Base-by-base conservation (phyloP, 495 filamentous ascomycete species). In the Neohortaea acidophila region DNA sequence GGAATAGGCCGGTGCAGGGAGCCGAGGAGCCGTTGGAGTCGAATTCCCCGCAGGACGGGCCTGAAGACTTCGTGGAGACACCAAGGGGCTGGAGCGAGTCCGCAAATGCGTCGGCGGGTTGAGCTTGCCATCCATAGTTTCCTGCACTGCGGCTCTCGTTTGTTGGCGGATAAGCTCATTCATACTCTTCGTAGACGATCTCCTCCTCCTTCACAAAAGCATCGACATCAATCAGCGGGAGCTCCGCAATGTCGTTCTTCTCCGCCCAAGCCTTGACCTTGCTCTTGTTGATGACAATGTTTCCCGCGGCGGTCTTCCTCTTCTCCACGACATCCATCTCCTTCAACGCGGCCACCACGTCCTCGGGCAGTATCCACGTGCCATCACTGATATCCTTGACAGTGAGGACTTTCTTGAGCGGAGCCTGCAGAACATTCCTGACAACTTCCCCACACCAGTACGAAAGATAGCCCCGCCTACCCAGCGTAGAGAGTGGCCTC, bases 381-480 rank as follows among this genome's bases (percentile, higher is more conserved):
- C 67, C 72, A 27, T 67, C 54, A 2, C 72, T 65, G 18, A 80
- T 66, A 19, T 72, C 62, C 32, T 61, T 59, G 14, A 77, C 67
- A 3, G 65, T 73, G 51, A 75, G 57, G 14, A 31, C 54, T 59
- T 57, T 64, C 47, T 55, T 59, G 28, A 51, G 2, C 43, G 55
- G 45, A 25, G 39, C 9, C 27, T 30, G 4, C 55, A 84, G 55
- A 19, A 75, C 58, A 37, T 75, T 74, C 21, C 81, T 66, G 23
- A 74, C 75, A 42, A 94, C 72, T 31, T 84, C 78, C 22, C 75
- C 74, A 4, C 77, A 76, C 86, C 86, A 94, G 56, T 78, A 93
- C 7, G 73, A 66, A 49, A 71, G 65, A 57, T 94, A 94, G 6
- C 80, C 83, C 48, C 68, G 75, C 36, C 73, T 69, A 1, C 86